A percentile compares a stretch with the other conserved stretches of the same genome.
phyloP scores from a whole-genome alignment of 805 yeast genomes.

The Hanseniaspora lachancei region DNA sequence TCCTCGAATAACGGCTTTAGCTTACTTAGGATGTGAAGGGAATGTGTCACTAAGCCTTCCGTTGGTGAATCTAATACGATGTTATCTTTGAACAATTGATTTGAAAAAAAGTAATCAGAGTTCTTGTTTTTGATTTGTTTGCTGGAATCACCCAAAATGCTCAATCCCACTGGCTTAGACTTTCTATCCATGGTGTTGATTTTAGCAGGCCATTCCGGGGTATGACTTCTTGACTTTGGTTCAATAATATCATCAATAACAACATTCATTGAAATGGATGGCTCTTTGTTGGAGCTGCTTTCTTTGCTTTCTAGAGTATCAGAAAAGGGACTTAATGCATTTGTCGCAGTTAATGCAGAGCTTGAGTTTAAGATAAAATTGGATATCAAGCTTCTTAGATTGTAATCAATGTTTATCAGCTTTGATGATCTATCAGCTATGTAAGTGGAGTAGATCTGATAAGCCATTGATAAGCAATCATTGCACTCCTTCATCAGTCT shows the following conservation, averaged over 20 bases:
- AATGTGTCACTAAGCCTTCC: slow-evolving; percentile 24
- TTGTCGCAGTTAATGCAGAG: slow-evolving; percentile 23
- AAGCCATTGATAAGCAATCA: slow-evolving; percentile 48
- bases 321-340: not conserved
- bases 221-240: not conserved
- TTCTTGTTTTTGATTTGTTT: not conserved
- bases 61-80: slow-evolving; percentile 23
- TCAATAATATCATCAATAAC: not conserved
- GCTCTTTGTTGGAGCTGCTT: not conserved
- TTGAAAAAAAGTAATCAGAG: not conserved
- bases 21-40: slow-evolving; percentile 28
- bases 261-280: not conserved
- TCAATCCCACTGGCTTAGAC: not conserved
- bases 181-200: not conserved
- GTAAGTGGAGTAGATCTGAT: slow-evolving; percentile 52
- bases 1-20: slow-evolving; percentile 35
- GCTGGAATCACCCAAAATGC: not conserved
- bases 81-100: not conserved
- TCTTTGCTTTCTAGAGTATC: not conserved
- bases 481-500: slow-evolving; percentile 36
- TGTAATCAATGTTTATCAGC: slow-evolving; percentile 55
- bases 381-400: slow-evolving; percentile 34
- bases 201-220: not conserved
- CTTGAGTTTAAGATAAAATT: slow-evolving; percentile 29
- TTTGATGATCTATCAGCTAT: slow-evolving; percentile 54